These are phyloP conservation scores for Arthrinium phaeospermum DNA, from an alignment of 2,329 filamentous ascomycete genomes.

Conservation along the genomic window DNA sequence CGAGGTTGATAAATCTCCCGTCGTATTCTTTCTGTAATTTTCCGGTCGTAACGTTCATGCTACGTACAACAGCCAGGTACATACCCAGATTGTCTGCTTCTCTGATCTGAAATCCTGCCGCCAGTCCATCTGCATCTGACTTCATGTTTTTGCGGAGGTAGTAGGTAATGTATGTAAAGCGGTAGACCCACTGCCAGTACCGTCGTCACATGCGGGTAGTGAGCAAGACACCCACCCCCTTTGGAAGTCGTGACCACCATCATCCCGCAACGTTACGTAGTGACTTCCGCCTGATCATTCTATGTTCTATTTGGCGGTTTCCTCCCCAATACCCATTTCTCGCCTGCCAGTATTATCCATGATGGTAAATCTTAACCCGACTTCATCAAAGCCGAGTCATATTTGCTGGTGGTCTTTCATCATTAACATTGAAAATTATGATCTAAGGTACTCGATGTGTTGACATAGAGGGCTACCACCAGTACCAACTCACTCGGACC, in stretches of 20 bases:
- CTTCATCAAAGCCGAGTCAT: neutral
- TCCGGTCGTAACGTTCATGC: neutral
- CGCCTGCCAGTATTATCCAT: neutral
- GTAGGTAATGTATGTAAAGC: neutral
- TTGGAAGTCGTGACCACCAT: conserved; percentile 3
- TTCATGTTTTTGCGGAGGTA: neutral
- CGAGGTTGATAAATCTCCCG: neutral
- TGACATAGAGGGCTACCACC: neutral
- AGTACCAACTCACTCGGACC: neutral
- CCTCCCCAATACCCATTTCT: neutral
- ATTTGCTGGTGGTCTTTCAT: neutral
- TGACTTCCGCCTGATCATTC: neutral
- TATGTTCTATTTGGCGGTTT: neutral
- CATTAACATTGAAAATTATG: neutral
- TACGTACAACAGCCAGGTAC: neutral
- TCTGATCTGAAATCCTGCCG: neutral
- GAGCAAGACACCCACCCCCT: neutral
- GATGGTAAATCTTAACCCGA: neutral
- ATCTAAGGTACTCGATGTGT: neutral
- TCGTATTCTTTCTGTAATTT: neutral
- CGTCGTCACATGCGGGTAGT: neutral
- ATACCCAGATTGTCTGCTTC: neutral
- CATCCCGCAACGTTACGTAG: neutral
- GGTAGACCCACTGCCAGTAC: neutral
- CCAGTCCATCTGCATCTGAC: neutral